Conservation (phyloP, 1,139 yeast genomes). For the Blastobotrys illinoisensis region DNA sequence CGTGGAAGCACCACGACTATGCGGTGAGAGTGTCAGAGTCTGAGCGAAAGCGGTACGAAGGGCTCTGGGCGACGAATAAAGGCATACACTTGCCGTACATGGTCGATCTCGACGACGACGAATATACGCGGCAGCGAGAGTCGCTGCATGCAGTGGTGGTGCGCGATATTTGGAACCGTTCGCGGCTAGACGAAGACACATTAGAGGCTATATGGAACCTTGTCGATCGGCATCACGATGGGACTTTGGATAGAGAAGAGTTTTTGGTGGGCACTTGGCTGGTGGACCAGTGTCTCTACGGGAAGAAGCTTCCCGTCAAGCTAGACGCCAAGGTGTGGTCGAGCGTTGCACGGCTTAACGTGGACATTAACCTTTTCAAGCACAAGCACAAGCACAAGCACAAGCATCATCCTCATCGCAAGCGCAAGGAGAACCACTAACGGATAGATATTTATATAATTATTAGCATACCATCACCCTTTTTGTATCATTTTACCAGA, state of each 20-base stretch:
- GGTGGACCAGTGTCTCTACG: conserved; percentile 92
- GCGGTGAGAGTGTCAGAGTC: conserved; percentile 55
- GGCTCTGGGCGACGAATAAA: conserved; percentile 85
- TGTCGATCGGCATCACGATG: conserved; percentile 72
- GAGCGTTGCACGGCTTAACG: conserved; percentile 38
- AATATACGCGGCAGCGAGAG: conserved; percentile 24
- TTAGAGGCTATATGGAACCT: conserved; percentile 69
- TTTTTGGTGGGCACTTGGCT: conserved; percentile 94
- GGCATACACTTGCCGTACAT: conserved; percentile 50
- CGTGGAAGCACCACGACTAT: conserved; percentile 86
- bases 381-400: conserved; percentile 12
- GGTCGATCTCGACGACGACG: conserved; percentile 17
- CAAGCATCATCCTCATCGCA: conserved; percentile 8
- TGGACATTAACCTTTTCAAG: conserved; percentile 24
- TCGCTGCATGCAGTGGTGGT: conserved; percentile 66
- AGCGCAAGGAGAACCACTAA: background rate
- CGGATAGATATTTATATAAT: background rate
- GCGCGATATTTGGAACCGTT: conserved; percentile 71
- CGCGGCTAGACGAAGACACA: conserved; percentile 60
- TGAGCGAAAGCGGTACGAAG: conserved; percentile 85
- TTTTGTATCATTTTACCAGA: no score
- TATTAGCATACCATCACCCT: no score
- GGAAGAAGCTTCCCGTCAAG: conserved; percentile 75
- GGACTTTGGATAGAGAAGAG: conserved; percentile 71
- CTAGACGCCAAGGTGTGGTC: conserved; percentile 36